Evolutionary conservation across 2,329 filamentous ascomycete species (phyloP).

Genomic region (Xylaria sp.): DNA sequence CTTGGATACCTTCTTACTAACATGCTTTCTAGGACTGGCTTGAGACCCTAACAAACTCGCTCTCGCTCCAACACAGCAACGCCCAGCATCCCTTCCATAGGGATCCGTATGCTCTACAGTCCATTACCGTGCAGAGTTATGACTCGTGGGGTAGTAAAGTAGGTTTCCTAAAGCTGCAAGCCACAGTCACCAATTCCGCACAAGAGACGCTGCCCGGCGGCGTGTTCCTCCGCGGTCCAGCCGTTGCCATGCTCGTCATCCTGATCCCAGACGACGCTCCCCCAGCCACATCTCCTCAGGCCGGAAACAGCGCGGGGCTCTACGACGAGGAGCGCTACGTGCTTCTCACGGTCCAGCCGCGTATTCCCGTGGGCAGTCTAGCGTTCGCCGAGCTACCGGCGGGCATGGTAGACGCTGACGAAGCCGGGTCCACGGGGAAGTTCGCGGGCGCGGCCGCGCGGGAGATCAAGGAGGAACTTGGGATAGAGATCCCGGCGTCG

Average conservation of each 20-base stretch:
- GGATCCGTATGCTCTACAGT: slow-evolving; percentile 64
- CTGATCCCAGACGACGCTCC: slow-evolving; percentile 63
- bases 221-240: slow-evolving; percentile 69
- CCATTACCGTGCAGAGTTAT: slow-evolving; percentile 64
- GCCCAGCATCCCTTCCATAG: slow-evolving; percentile 63
- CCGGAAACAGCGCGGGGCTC: neutral
- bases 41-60: slow-evolving; percentile 58
- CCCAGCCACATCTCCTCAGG: slow-evolving; percentile 29
- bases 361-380: slow-evolving; percentile 65
- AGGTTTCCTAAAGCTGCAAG: slow-evolving; percentile 68
- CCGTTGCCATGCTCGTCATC: slow-evolving; percentile 69
- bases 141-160: slow-evolving; percentile 62
- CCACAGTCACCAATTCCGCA: slow-evolving; percentile 59
- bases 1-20: neutral
- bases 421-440: slow-evolving; percentile 48
- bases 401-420: slow-evolving; percentile 62
- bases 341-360: slow-evolving; percentile 69
- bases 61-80: slow-evolving; percentile 56
- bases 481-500: slow-evolving; percentile 60
- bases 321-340: slow-evolving; percentile 61
- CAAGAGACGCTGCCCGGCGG: slow-evolving; percentile 64
- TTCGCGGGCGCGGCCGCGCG: slow-evolving; percentile 68
- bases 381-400: slow-evolving; percentile 68
- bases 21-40: slow-evolving; percentile 59
- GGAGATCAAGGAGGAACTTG: slow-evolving; percentile 71